Base-by-base conservation (phyloP, 331 rosid genomes). In the Quercus tomentella region DNA sequence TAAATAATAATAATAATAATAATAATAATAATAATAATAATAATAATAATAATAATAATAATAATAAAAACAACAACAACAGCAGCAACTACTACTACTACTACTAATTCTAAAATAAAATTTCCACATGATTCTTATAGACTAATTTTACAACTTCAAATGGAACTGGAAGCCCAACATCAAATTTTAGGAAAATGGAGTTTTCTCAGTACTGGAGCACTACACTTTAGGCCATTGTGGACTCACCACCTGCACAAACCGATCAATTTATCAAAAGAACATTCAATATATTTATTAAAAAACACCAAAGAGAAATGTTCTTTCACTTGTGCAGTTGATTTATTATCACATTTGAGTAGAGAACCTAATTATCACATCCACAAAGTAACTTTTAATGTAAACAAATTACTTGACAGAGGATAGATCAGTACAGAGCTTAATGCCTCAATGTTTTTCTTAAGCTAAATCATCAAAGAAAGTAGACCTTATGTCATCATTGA, bases 191-290 rank as follows among this genome's bases (percentile, higher is more conserved):
- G 18, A 55, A 51, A 77, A 79, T 12, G 26, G 60, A 49, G 22
- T 49, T 28, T 56, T 28, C 70, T 18, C 55, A 56, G 67, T 73
- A 41, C 21, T 22, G 63, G 21, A 41, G 68, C 45, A 35, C 82
- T 91, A 93, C 22, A 86, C 97, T 87, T 72, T 82, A 14, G 99
- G 99, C 98, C 99, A 95, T 73, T 95, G 98, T 61, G 99, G 99
- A 89, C 98, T 95, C 84, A 93, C 99, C 12, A 89, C 97, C 99
- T 95, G 94, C 91, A 87, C 26, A 58, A 78, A 65, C 68, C 76
- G 73, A 74, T 55, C 54, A 61, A 26, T 2, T 69, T 5, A 62
- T 72, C 56, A 76, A 31, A 23, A 14, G 43, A 51, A 75, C 4
- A 52, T 9, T 22, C 61, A 6, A 18, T 49, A 10, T 30, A 66